Evolutionary conservation across 2,329 filamentous ascomycete genomes (phyloP).

Genomic region (Diaporthe aspalathi): DNA sequence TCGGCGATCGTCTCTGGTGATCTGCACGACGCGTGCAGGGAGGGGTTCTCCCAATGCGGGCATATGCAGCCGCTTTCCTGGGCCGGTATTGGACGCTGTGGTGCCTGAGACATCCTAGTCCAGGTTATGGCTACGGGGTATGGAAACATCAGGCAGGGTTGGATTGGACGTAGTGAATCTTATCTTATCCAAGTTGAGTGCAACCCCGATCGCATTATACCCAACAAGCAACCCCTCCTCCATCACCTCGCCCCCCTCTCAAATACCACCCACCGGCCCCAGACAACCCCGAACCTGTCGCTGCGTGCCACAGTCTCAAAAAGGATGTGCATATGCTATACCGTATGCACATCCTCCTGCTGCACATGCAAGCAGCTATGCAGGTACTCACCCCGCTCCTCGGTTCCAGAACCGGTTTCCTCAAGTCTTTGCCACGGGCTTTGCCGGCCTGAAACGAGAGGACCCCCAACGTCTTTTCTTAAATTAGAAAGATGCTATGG

Average conservation of each 20-base stretch:
- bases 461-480: slow-evolving; percentile 27
- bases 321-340: background rate
- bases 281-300: background rate
- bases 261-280: background rate
- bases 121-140: too few species aligned
- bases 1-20: slow-evolving; percentile 3
- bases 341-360: background rate
- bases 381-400: background rate
- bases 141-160: too few species aligned
- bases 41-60: background rate
- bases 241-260: too few species aligned
- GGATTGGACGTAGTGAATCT: too few species aligned
- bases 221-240: background rate
- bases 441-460: slow-evolving; percentile 12
- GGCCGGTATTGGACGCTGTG: background rate
- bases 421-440: background rate
- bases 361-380: background rate
- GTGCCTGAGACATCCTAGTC: background rate
- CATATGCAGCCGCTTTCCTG: slow-evolving; percentile 14
- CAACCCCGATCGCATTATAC: too few species aligned
- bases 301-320: background rate
- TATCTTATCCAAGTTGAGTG: too few species aligned
- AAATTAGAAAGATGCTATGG: slow-evolving; percentile 19
- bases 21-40: background rate
- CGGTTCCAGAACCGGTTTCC: slow-evolving; percentile 14